Conservation (phyloP, 768 basidiomycete genomes). For the Suillus placidus region DNA sequence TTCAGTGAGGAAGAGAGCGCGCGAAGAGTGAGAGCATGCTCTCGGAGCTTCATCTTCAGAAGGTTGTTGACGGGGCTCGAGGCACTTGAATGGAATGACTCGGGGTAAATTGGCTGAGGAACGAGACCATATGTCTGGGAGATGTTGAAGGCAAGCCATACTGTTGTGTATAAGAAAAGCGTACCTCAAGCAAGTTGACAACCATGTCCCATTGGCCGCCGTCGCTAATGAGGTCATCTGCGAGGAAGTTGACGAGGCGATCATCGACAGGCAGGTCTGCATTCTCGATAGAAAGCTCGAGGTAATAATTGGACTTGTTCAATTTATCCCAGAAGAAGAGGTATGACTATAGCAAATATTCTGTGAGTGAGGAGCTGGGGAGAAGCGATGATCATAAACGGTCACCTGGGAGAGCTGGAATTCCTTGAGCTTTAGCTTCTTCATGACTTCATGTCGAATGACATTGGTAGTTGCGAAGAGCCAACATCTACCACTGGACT, state of each 20-base stretch:
- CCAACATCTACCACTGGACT: conserved; percentile 92
- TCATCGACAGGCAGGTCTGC: conserved; percentile 80
- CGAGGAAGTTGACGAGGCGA: conserved; percentile 78
- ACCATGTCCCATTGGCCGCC: conserved; percentile 98
- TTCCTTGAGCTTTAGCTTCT: conserved; percentile 80
- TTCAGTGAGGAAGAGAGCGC: conserved; percentile 56
- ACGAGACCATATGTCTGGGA: conserved; percentile 79
- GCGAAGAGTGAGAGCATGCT: conserved; percentile 85
- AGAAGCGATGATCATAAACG: conserved; percentile 8
- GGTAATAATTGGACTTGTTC: conserved; percentile 87
- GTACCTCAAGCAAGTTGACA: conserved; percentile 64
- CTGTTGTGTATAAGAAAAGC: conserved; percentile 9
- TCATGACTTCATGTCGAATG: conserved; percentile 81
- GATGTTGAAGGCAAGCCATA: conserved; percentile 15
- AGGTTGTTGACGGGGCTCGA: conserved; percentile 74
- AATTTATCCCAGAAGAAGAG: conserved; percentile 97
- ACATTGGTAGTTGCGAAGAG: conserved; percentile 92
- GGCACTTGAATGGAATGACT: conserved; percentile 80
- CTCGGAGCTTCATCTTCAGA: conserved; percentile 88
- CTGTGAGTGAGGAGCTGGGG: conserved; percentile 2
- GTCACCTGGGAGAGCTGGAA: conserved; percentile 89
- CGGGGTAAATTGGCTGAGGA: conserved; percentile 81
- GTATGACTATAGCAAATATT: conserved; percentile 64
- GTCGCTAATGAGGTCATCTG: conserved; percentile 79
- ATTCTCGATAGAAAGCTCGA: conserved; percentile 84